Base-by-base conservation (phyloP, 2,329 filamentous ascomycete species). In the Cladosporium sphaerospermum region DNA sequence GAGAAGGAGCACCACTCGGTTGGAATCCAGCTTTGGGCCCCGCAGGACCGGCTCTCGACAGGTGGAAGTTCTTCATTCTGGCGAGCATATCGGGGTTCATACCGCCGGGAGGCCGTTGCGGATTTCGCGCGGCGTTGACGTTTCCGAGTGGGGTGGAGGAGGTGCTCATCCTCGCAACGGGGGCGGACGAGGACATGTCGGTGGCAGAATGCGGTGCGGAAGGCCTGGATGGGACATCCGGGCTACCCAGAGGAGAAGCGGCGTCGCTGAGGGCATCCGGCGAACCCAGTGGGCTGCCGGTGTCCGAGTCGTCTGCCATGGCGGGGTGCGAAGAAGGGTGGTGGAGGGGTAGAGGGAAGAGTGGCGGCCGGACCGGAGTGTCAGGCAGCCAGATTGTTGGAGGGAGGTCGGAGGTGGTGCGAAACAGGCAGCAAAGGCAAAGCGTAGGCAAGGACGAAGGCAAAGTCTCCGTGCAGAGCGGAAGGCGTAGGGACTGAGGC, bases 101-200 rank as follows among this genome's bases (percentile, higher is more conserved):
- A 3, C 71, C 68, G 31, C 68, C 64, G 13, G 48, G 32, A 19
- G 46, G 46, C 13, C 39, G 39, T 18, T 68, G 69, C 11, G 78
- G 78, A 62, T 81, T 75, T 58, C 83, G 75, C 37, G 82, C 83
- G 45, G 82, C 81, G 69, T 85, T 89, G 63, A 96, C 74, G 54
- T 88, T 80, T 39, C 89, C 89, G 3, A 91, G 75, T 39, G 88
- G 84, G 28, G 86, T 93, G n/a, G 90, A 96, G n/a, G 84, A 90
- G 6, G 86, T 74, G 53, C 82, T 88, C 82, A 95, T 90, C 54
- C 72, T 69, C 4, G 47, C 34, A 16, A 50, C 47, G n/a, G 32
- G 47, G 37, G 34, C 34, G 34, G 10, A 14, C 11, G 36, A n/a
- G 19, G 71, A 69, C 14, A 59, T 52, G 19, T 50, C 47, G 33